Evolutionary conservation across 345 rosid genomes (phyloP).

Genomic region (Euphorbia pulcherrima): DNA sequence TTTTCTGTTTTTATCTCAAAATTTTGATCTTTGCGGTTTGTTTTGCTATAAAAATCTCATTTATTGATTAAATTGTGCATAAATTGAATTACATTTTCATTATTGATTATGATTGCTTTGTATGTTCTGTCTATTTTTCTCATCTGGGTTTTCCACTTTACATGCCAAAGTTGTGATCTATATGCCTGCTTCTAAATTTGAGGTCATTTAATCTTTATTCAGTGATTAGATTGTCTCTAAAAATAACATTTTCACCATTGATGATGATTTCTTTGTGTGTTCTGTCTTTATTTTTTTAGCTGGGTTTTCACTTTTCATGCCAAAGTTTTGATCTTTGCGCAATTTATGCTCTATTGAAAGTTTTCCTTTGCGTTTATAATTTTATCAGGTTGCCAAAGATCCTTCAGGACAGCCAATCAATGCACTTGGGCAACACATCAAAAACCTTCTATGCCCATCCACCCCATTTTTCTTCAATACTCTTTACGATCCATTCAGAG

Average conservation of each 20-base stretch:
- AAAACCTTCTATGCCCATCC: conserved; percentile 80
- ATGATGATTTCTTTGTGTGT: too few species aligned
- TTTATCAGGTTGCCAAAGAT: conserved; percentile 71
- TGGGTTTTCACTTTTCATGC: neutral
- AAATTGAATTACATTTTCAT: conserved; percentile 94
- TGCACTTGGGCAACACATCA: conserved; percentile 94
- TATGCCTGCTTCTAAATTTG: neutral
- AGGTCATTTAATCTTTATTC: conserved; percentile 6
- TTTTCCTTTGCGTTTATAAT: too few species aligned
- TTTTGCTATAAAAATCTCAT: too few species aligned
- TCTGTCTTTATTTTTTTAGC: neutral
- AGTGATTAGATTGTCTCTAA: neutral
- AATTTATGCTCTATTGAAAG: too few species aligned
- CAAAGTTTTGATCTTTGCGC: too few species aligned
- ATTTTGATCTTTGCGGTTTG: too few species aligned
- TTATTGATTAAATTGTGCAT: too few species aligned
- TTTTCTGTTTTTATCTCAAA: too few species aligned
- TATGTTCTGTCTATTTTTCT: conserved; percentile 33
- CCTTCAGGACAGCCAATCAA: conserved; percentile 76
- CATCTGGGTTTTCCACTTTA: conserved; percentile 11
- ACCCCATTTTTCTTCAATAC: conserved; percentile 96
- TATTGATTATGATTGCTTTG: conserved; percentile 95
- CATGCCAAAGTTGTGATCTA: conserved; percentile 15
- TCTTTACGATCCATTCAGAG: conserved; percentile 78
- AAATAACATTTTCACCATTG: too few species aligned